These are phyloP conservation scores for Glycyrrhiza uralensis DNA, from an alignment of 306 rosid genomes.

Conservation along the genomic window DNA sequence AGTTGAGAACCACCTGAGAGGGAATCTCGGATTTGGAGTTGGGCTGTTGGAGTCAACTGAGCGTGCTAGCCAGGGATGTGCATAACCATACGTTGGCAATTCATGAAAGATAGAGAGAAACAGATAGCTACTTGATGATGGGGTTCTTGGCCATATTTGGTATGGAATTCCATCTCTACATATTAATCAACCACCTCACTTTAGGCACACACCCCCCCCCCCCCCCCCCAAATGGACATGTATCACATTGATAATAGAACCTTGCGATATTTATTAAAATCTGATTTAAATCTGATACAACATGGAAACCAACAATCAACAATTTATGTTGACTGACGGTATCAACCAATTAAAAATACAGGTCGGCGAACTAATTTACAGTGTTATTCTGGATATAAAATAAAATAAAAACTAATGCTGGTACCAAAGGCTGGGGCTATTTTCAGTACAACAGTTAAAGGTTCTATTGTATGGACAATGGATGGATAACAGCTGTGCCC, in stretches of 20 bases:
- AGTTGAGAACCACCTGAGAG: too few relatives aligned
- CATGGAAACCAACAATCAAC: conserved; percentile 30
- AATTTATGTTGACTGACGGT: conserved; percentile 25
- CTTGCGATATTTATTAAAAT: not conserved
- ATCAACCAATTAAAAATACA: conserved; percentile 27
- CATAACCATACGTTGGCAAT: too few relatives aligned
- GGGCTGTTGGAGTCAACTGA: too few relatives aligned
- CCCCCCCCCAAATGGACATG: too few relatives aligned
- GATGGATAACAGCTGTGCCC: conserved; percentile 7
- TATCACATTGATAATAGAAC: not conserved
- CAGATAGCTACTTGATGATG: too few relatives aligned
- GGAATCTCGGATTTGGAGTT: too few relatives aligned
- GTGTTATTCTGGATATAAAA: not conserved
- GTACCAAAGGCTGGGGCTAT: not conserved
- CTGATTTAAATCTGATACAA: conserved; percentile 4
- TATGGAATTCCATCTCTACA: too few relatives aligned
- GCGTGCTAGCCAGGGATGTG: too few relatives aligned
- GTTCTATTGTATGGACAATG: conserved; percentile 29
- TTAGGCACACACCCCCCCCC: too few relatives aligned
- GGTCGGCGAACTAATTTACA: conserved; percentile 26
- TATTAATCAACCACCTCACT: not conserved
- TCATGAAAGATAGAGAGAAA: too few relatives aligned
- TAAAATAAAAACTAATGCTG: not conserved
- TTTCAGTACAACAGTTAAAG: too few relatives aligned
- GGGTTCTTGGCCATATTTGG: too few relatives aligned